Conservation (phyloP, 805 yeast species). For the Starmerella bacillaris region DNA sequence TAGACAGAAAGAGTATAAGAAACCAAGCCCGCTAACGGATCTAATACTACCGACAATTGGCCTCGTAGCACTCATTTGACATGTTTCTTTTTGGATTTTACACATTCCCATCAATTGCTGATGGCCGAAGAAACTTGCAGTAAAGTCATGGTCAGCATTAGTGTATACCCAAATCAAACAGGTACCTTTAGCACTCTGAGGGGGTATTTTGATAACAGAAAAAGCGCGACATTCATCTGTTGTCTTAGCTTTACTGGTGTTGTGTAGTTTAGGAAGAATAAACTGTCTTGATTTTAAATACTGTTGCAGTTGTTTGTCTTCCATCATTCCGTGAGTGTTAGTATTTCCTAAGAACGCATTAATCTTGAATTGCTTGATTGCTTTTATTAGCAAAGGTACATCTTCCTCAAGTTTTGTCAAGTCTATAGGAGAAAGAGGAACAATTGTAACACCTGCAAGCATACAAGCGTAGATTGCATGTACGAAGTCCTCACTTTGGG, state of each 20-base stretch:
- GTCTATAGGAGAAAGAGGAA: constrained; percentile 60
- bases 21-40: constrained; percentile 72
- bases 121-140: constrained; percentile 41
- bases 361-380: constrained; percentile 55
- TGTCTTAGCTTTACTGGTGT: constrained; percentile 41
- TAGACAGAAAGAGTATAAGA: constrained; percentile 62
- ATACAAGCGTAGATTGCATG: constrained; percentile 77
- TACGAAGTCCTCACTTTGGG: constrained; percentile 70
- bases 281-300: constrained; percentile 33
- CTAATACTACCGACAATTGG: constrained; percentile 76
- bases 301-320: constrained; percentile 45
- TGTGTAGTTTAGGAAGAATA: constrained; percentile 37
- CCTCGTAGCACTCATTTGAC: constrained; percentile 53
- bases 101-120: constrained; percentile 55
- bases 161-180: constrained; percentile 52
- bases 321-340: constrained; percentile 53
- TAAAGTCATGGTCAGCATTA: constrained; percentile 52
- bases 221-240: constrained; percentile 18
- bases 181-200: constrained; percentile 9
- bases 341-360: constrained; percentile 57
- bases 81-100: constrained; percentile 79
- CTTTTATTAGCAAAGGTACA: constrained; percentile 41
- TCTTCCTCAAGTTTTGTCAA: constrained; percentile 55
- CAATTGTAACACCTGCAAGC: constrained; percentile 57
- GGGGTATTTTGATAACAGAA: constrained; percentile 16